Evolutionary conservation across 345 rosid genomes (phyloP), one percentile per base, ranked within the genome.

Genomic region (Ceriops zippeliana): DNA sequence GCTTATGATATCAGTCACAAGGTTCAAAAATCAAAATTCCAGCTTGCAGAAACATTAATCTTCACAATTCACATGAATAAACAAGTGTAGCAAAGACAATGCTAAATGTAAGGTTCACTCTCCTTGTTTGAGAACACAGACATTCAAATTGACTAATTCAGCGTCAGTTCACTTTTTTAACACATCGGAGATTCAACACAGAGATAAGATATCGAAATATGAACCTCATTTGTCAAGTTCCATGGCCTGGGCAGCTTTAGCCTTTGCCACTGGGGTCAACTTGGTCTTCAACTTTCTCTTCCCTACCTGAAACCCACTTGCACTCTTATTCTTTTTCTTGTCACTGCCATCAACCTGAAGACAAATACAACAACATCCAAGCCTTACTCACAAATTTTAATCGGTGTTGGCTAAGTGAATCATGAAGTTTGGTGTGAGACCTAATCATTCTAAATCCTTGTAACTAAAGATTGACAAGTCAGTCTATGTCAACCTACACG

Each of bases 241-340:
- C 99, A 96, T 92, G 4, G 96, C 99, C 75, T 90, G 99, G 7
- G 85, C 87, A 66, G 83, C 99, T 79, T 92, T 92, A 66, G 99
- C 98, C 78, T 89, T 92, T 6, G 89, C 84, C 66, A 79, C 51
- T 59, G 93, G 89, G 58, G 88, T 85, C 65, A 95, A 32, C 69
- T 87, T 91, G 54, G 99, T 90, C 89, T 90, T 95, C 80, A 89
- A 66, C 68, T 89, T 96, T 75, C 87, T 89, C 85, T 90, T 96
- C 70, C 93, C 93, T 9, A 96, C 93, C 72, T 74, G 85, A 79
- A 96, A 96, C 38, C 97, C 95, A 75, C 87, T 79, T 19, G 68
- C 77, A 46, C 80, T 81, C 75, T 75, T 83, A 86, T 83, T 87
- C 78, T 82, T 86, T 77, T 83, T 90, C 82, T 86, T 96, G 63